Base-by-base conservation (phyloP, 1,284 basidiomycete species). In the Pterulicium gracile region DNA sequence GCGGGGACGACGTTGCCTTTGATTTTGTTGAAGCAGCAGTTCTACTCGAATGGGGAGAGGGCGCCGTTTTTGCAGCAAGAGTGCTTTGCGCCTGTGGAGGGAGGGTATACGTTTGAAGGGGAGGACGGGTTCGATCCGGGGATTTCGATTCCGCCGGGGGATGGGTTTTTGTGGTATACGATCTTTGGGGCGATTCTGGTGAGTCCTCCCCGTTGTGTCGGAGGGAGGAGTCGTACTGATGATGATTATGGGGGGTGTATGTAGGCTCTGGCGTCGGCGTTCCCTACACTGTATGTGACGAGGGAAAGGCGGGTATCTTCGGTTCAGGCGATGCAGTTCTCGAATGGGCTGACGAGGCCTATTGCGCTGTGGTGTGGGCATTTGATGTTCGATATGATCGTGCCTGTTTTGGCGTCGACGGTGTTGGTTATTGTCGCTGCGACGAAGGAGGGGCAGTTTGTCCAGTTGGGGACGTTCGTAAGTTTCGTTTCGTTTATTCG, bases 301-400 rank as follows among this genome's bases (percentile, higher is more conserved):
- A 74, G 70, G 51, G 84, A 83, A 57, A 73, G 77, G 22, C 69
- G 70, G 15, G 36, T 17, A 36, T 81, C 79, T 4, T 77, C 75
- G 35, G 83, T 81, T 2, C 85, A 81, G 61, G 83, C 81, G 3
- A 89, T 85, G 81, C 80, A 84, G 51, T 63, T 83, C 21, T 86
- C 81, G 23, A 90, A 90, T 56, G 87, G 87, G 0, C 65, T 88
- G 24, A 72, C 79, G 3, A 68, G 83, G 47, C 84, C 87, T 3
- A 61, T 77, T 22, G 83, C 81, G 0, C 66, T 89, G 18, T 89
- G 87, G 86, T 65, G 88, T 1, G 87, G 87, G 0, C 87, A 90
- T 60, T 67, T 88, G 3, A 64, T 84, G 53, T 87, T 84, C 59
- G 88, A 90, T 56, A 67, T 77, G 0, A 72, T 84, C 2, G 74